Conservation (phyloP, 2,329 filamentous ascomycete genomes). For the Catunica adiposa region DNA sequence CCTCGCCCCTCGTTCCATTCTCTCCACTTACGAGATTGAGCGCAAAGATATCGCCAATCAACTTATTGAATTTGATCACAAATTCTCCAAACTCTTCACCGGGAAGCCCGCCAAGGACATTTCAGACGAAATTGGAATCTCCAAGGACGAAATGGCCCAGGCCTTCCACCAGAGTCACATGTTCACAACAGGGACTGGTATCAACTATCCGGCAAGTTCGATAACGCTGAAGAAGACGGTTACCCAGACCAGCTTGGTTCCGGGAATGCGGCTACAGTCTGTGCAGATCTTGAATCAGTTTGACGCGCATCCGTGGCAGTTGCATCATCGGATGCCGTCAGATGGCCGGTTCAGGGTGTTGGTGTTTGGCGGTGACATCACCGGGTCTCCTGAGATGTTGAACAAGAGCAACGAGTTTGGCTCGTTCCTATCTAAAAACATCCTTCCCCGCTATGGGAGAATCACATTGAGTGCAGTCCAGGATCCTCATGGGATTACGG, state of each 20-base stretch:
- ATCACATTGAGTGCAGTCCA: slow-evolving; percentile 17
- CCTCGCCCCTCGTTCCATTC: slow-evolving; percentile 23
- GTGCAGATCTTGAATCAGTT: slow-evolving; percentile 44
- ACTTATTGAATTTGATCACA: slow-evolving; percentile 30
- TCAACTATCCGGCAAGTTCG: slow-evolving; percentile 21
- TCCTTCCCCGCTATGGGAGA: slow-evolving; percentile 26
- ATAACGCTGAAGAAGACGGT: slow-evolving; percentile 17
- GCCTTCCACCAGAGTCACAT: slow-evolving; percentile 41
- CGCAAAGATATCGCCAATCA: slow-evolving; percentile 30
- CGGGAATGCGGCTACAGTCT: slow-evolving; percentile 41
- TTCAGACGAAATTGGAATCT: slow-evolving; percentile 45
- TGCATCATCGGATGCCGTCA: slow-evolving; percentile 38
- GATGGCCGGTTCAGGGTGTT: slow-evolving; percentile 43
- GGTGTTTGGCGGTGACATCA: slow-evolving; percentile 45
- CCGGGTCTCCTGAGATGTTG: slow-evolving; percentile 24
- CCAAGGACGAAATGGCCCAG: slow-evolving; percentile 44
- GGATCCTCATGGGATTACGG: slow-evolving; percentile 12
- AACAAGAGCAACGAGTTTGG: slow-evolving; percentile 32
- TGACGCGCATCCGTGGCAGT: slow-evolving; percentile 38
- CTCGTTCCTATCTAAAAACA: slow-evolving; percentile 23
- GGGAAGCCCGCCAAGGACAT: slow-evolving; percentile 39
- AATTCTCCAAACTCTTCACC: slow-evolving; percentile 35
- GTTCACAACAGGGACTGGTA: slow-evolving; percentile 17
- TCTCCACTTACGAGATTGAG: slow-evolving; percentile 35
- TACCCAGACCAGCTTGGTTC: slow-evolving; percentile 18